Conservation (phyloP, 306 rosid genomes). For the Pyrus bretschneideri region DNA sequence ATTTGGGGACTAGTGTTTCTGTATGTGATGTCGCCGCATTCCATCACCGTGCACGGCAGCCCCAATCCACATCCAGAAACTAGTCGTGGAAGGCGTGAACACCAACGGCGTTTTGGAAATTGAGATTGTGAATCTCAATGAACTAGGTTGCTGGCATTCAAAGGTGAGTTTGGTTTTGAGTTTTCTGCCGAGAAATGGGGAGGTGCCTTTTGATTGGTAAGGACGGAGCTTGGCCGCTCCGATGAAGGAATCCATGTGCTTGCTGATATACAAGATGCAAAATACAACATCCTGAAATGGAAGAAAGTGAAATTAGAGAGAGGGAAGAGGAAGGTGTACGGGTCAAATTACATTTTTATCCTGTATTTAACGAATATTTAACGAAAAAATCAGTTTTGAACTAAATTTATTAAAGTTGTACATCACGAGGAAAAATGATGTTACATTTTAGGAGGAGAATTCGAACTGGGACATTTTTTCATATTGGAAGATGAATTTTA, state of each 20-base stretch:
- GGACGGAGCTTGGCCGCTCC: slow-evolving; percentile 46
- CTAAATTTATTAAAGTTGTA: too few species aligned
- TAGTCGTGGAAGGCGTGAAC: slow-evolving; percentile 38
- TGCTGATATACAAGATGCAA: too few species aligned
- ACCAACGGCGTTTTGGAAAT: slow-evolving; percentile 21
- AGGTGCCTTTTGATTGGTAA: slow-evolving; percentile 31
- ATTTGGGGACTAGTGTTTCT: slow-evolving; percentile 80
- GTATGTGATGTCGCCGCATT: slow-evolving; percentile 85
- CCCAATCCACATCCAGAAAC: slow-evolving; percentile 81
- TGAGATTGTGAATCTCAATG: slow-evolving; percentile 21
- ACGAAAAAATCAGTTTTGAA: too few species aligned
- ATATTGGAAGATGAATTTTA: too few species aligned
- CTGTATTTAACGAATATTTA: too few species aligned
- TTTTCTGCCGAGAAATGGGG: slow-evolving; percentile 54
- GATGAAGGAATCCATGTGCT: background rate
- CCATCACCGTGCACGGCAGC: slow-evolving; percentile 83
- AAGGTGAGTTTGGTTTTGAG: slow-evolving; percentile 29
- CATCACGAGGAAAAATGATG: too few species aligned
- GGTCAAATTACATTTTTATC: too few species aligned
- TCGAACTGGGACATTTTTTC: too few species aligned
- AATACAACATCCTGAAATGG: too few species aligned
- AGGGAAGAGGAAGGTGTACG: too few species aligned
- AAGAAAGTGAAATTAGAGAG: too few species aligned
- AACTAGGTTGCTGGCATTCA: background rate
- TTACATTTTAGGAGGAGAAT: too few species aligned